phyloP scores from a whole-genome alignment of 192 early-diverging fungal species.

The Coemansia sp. region DNA sequence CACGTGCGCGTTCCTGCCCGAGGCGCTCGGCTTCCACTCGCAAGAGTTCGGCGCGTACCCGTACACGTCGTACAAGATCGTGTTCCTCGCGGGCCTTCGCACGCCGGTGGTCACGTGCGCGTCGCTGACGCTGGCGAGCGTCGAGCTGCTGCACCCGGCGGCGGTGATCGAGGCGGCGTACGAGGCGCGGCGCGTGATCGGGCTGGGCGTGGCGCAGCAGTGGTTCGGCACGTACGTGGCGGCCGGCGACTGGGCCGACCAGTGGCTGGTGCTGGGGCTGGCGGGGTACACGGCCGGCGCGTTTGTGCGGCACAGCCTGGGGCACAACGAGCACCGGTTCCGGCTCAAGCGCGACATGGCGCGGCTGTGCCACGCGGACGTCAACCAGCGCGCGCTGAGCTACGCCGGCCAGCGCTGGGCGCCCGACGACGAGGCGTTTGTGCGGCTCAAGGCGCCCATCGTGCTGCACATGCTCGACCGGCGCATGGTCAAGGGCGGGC shows the following conservation, averaged over 20 bases:
- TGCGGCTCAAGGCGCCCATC: conserved; percentile 82
- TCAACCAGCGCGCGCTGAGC: conserved; percentile 88
- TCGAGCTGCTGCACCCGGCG: conserved; percentile 67
- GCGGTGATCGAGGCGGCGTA: conserved; percentile 89
- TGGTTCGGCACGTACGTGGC: conserved; percentile 94
- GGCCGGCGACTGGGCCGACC: conserved; percentile 74
- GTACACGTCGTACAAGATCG: conserved; percentile 80
- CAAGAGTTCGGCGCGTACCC: conserved; percentile 91
- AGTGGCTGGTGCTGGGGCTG: conserved; percentile 87
- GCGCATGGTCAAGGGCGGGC: conserved; percentile 70
- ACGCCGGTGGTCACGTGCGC: conserved; percentile 73
- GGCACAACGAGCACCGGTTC: conserved; percentile 87
- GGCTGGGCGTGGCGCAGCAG: conserved; percentile 78
- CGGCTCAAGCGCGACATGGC: conserved; percentile 83
- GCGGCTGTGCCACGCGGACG: conserved; percentile 78
- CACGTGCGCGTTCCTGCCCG: conserved; percentile 64
- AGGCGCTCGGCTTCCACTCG: conserved; percentile 77
- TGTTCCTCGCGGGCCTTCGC: conserved; percentile 83
- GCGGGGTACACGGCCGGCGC: conserved; percentile 73
- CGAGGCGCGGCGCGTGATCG: conserved; percentile 73
- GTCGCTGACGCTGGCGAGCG: conserved; percentile 76
- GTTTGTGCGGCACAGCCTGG: conserved; percentile 81
- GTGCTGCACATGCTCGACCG: conserved; percentile 94
- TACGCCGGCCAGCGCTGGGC: conserved; percentile 54
- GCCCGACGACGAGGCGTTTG: conserved; percentile 66